These are phyloP conservation scores for Omphalea diandra DNA, from an alignment of 441 rosid species.

Conservation along the genomic window DNA sequence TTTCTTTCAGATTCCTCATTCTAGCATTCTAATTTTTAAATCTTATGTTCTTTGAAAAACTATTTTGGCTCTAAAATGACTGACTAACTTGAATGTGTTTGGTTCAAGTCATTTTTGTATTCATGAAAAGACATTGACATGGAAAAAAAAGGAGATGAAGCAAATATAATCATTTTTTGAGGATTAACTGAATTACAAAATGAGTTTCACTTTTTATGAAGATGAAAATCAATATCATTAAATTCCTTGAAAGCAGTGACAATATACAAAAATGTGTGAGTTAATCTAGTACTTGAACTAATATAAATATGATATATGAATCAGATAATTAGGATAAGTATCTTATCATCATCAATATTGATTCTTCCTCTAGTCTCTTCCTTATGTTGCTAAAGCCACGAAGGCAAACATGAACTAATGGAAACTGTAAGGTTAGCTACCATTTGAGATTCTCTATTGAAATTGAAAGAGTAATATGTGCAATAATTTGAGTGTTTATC, in stretches of 20 bases:
- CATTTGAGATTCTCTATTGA: slow-evolving; percentile 36
- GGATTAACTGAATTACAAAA: slow-evolving; percentile 26
- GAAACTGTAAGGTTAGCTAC: slow-evolving; percentile 19
- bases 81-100: slow-evolving; percentile 41
- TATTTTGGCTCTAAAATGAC: slow-evolving; percentile 31
- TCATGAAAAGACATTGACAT: slow-evolving; percentile 40
- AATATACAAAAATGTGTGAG: not conserved
- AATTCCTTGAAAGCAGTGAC: slow-evolving; percentile 26
- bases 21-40: slow-evolving; percentile 35
- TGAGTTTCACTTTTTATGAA: slow-evolving; percentile 43
- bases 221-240: slow-evolving; percentile 28
- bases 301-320: not conserved
- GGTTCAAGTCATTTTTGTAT: slow-evolving; percentile 20
- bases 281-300: not conserved
- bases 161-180: slow-evolving; percentile 36
- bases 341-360: slow-evolving; percentile 33
- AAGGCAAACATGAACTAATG: slow-evolving; percentile 47
- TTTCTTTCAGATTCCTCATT: slow-evolving; percentile 31
- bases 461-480: slow-evolving; percentile 29
- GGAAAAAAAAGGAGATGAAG: slow-evolving; percentile 46
- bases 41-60: slow-evolving; percentile 38
- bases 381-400: slow-evolving; percentile 59
- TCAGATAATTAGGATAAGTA: slow-evolving; percentile 16
- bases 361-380: slow-evolving; percentile 40
- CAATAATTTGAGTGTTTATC: slow-evolving; percentile 27